A percentile compares a stretch with the other conserved stretches of the same genome.
These are phyloP conservation scores for Sporothrix humicola DNA, from an alignment of 2,329 filamentous ascomycete species.

Conservation along the genomic window DNA sequence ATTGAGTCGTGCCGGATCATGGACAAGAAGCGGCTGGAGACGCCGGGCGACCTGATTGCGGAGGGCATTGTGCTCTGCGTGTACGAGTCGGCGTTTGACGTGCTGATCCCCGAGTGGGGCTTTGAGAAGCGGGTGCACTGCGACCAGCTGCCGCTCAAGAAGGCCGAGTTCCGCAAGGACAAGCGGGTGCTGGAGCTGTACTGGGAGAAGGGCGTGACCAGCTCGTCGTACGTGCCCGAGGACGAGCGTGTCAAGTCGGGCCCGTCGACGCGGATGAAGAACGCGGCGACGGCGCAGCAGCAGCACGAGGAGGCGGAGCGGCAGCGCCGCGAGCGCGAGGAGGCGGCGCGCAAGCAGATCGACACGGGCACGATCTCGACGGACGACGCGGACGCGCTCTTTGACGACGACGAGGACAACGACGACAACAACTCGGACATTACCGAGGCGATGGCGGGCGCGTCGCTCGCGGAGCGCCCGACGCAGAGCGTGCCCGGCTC, in stretches of 20 bases:
- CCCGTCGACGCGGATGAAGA: conserved; percentile 71
- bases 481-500: conserved; percentile 96
- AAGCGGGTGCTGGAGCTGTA: conserved; percentile 93
- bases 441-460: conserved; percentile 89
- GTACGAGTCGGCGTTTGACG: conserved; percentile 98
- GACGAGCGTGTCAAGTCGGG: conserved; percentile 90
- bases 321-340: conserved; percentile 75
- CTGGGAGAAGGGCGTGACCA: conserved; percentile 99
- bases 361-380: conserved; percentile 94
- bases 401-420: conserved; percentile 86
- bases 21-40: conserved; percentile 86
- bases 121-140: conserved; percentile 99
- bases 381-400: conserved; percentile 92
- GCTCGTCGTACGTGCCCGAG: conserved; percentile 93
- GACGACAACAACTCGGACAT: conserved; percentile 82
- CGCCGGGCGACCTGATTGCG: conserved; percentile 88
- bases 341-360: conserved; percentile 89
- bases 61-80: conserved; percentile 97
- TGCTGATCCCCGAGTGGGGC: conserved; percentile 96
- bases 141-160: conserved; percentile 95
- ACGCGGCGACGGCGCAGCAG: conserved; percentile 78
- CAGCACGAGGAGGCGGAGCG: conserved; percentile 79
- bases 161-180: conserved; percentile 98
- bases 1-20: conserved; percentile 96
- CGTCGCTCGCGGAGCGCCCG: conserved; percentile 84